A percentile compares a stretch with the other conserved stretches of the same genome.
Evolutionary conservation across 1,139 yeast genomes (phyloP).

Genomic region (Sugiyamaella neomexicana): DNA sequence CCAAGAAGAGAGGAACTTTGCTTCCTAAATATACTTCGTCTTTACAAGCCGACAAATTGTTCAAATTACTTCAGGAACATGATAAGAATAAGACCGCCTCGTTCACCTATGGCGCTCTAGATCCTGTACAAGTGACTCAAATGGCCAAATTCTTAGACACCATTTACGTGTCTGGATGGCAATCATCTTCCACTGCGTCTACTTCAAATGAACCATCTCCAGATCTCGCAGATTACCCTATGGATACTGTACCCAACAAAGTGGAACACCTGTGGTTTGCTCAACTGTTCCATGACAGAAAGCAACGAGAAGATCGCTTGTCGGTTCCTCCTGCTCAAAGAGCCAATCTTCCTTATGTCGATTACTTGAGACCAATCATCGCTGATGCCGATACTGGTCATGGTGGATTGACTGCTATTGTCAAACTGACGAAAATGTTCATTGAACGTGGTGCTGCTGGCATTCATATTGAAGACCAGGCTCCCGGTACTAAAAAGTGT

Average conservation of each 20-base stretch:
- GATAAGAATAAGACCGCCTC: constrained; percentile 73
- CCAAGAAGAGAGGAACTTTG: constrained; percentile 79
- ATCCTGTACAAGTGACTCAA: constrained; percentile 93
- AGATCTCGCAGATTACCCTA: constrained; percentile 97
- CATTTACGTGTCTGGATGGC: constrained; percentile 97
- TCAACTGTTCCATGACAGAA: constrained; percentile 95
- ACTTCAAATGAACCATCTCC: constrained; percentile 97
- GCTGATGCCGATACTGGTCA: constrained; percentile 99
- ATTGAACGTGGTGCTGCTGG: constrained; percentile 99
- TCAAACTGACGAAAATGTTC: constrained; percentile 92
- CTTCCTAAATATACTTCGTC: constrained; percentile 72
- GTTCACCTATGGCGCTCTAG: constrained; percentile 93
- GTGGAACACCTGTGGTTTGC: constrained; percentile 97
- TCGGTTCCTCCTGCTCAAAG: constrained; percentile 60
- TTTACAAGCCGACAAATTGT: constrained; percentile 80
- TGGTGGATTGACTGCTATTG: constrained; percentile 96
- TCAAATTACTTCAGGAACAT: constrained; percentile 65
- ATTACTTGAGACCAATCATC: constrained; percentile 88
- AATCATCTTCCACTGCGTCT: constrained; percentile 95
- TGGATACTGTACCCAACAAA: constrained; percentile 98
- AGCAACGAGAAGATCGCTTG: constrained; percentile 86
- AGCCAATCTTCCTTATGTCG: constrained; percentile 58
- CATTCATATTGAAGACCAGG: constrained; percentile 97
- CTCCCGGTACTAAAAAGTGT: constrained; percentile 98
- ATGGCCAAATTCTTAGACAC: constrained; percentile 95